Evolutionary conservation across 306 rosid genomes (phyloP), one percentile per base, ranked within the genome.

Genomic region (Casuarina glauca): DNA sequence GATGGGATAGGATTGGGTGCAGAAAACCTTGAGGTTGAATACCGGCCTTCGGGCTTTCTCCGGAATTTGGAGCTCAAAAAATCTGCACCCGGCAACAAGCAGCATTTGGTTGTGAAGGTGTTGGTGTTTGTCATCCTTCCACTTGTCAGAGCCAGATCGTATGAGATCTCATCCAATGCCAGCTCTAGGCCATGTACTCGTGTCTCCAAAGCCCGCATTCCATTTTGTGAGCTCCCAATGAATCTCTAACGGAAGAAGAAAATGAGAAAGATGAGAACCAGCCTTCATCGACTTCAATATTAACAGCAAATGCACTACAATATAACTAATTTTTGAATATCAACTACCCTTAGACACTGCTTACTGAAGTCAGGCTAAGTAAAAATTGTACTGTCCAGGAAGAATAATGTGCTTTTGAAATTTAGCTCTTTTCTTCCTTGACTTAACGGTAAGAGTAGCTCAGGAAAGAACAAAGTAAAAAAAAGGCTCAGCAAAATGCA

Each of bases 161-260:
- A 88, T 60, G 97, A 96, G 80, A 96, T 90, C 83, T 90, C 99
- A 78, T 96, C 99, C 82, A 96, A 70, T 38, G 97, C 94, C 72
- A 93, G 78, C 87, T 96, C 99, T 53, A 96, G 92, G 71, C 99
- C 97, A 76, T 91, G 98, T 7, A 96, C 99, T 26, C 99, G 99
- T 5, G 93, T 88, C 91, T 96, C 99, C 84, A 96, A 81, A 26
- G 97, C 85, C n/a, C 35, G 92, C 97, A 96, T 90, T 81, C 98
- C 99, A 54, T 80, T 86, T 78, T 93, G 97, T 13, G 99, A 96
- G 96, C 89, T 96, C 76, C 96, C 96, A 60, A 96, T 93, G 91
- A 96, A 91, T 80, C 83, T 90, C 99, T 96, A 62, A 50, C 48
- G 87, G 52, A 72, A 63, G 49, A 53, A 66, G 68, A 75, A 76